Percentiles rank a stretch among this genome's conserved stretches.
Evolutionary conservation across 495 filamentous ascomycete species (phyloP).

Genomic region (Podospora appendiculata): DNA sequence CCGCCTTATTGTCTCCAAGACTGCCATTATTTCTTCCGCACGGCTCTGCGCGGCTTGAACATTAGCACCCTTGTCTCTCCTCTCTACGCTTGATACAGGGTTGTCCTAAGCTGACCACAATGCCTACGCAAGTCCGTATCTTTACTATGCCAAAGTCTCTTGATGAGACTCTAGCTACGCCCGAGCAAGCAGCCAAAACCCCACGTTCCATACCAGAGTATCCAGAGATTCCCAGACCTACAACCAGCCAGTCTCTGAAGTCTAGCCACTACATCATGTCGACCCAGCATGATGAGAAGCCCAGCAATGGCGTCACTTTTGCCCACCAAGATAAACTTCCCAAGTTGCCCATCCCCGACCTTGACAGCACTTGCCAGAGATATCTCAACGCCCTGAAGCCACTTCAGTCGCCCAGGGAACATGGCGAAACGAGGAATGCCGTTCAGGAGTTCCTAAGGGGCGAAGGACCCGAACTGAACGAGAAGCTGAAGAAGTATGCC

Average conservation of each 20-base stretch:
- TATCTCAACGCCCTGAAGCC: constrained; percentile 78
- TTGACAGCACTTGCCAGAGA: constrained; percentile 69
- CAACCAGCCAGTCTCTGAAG: constrained; percentile 16
- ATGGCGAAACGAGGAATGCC: constrained; percentile 71
- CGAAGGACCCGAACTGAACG: constrained; percentile 81
- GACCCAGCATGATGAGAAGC: constrained; percentile 32
- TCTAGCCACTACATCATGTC: constrained; percentile 24
- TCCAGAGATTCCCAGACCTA: constrained; percentile 21
- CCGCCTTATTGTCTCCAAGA: constrained; percentile 78
- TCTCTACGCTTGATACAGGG: constrained; percentile 53
- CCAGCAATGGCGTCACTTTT: constrained; percentile 69
- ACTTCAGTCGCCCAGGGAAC: constrained; percentile 72
- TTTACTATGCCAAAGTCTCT: constrained; percentile 67
- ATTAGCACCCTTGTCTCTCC: constrained; percentile 69
- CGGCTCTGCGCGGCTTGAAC: constrained; percentile 71
- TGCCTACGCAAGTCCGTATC: constrained; percentile 48
- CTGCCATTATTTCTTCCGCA: constrained; percentile 90
- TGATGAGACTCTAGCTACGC: constrained; percentile 50
- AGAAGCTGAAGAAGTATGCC: constrained; percentile 89
- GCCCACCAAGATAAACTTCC: constrained; percentile 81
- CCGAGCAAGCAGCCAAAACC: constrained; percentile 19
- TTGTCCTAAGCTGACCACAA: constrained; percentile 29
- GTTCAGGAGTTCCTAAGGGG: constrained; percentile 77
- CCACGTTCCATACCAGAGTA: constrained; percentile 23
- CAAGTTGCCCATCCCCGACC: constrained; percentile 90